Evolutionary conservation across 108 stramenopile genomes (phyloP).

Genomic region (Cyclotella cryptica): DNA sequence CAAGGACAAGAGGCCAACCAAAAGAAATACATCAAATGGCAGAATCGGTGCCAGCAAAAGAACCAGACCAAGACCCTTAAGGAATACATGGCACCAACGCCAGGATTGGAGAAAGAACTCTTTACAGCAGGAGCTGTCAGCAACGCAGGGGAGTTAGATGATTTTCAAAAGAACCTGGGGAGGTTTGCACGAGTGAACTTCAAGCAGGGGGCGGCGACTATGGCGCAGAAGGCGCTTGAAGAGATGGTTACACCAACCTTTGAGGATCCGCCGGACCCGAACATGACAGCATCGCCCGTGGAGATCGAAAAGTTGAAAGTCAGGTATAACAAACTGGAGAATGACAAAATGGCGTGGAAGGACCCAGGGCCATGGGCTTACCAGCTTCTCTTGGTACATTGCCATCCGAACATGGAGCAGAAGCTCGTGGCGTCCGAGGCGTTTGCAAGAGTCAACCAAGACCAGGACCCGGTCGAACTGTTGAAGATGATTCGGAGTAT

Average conservation of each 20-base stretch:
- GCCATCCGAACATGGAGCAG: too few relatives aligned
- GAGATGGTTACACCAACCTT: too few relatives aligned
- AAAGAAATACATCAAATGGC: too few relatives aligned
- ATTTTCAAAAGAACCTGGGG: background rate
- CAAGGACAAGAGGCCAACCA: too few relatives aligned
- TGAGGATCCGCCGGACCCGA: too few relatives aligned
- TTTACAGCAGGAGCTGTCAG: background rate
- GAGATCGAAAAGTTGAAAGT: background rate
- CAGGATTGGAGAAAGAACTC: too few relatives aligned
- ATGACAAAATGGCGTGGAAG: background rate
- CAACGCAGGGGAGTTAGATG: constrained; percentile 10
- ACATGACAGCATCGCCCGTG: background rate
- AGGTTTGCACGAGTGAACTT: background rate
- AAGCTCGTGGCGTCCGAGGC: too few relatives aligned
- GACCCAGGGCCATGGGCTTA: background rate
- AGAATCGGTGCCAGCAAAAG: too few relatives aligned
- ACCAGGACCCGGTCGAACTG: too few relatives aligned
- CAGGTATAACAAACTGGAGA: background rate
- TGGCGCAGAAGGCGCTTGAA: background rate
- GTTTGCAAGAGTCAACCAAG: too few relatives aligned
- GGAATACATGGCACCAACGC: constrained; percentile 3
- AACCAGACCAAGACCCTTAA: too few relatives aligned
- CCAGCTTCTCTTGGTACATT: too few relatives aligned
- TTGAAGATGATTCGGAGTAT: background rate
- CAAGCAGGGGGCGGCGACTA: background rate